Conservation (phyloP, 306 rosid species). For the Gillenia trifoliata region DNA sequence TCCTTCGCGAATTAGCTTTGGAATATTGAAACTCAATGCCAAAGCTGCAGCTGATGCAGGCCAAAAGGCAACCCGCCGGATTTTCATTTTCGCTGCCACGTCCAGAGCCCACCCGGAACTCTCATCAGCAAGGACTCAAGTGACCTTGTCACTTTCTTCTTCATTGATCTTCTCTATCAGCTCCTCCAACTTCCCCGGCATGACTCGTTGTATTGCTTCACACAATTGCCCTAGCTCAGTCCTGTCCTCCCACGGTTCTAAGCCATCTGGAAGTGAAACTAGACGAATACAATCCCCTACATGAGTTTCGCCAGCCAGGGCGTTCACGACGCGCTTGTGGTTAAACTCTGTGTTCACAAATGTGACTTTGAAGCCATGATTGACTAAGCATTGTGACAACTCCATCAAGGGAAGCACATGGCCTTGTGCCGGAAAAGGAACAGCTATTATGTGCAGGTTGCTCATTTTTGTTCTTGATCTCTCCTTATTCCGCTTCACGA, state of each 20-base stretch:
- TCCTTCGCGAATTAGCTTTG: constrained; percentile 28
- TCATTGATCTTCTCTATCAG: constrained; percentile 26
- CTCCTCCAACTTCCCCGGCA: constrained; percentile 44
- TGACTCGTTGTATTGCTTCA: constrained; percentile 7
- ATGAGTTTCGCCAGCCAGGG: constrained; percentile 14
- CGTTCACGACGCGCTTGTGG: constrained; percentile 32
- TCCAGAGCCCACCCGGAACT: constrained; percentile 34
- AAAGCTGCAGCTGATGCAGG: constrained; percentile 39
- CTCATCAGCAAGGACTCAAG: constrained; percentile 24
- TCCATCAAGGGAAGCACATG: constrained; percentile 70
- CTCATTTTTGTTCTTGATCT: constrained; percentile 15
- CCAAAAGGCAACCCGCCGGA: constrained; percentile 38
- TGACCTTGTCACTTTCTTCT: constrained; percentile 11
- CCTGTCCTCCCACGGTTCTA: constrained; percentile 34
- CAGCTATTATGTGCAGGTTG: constrained; percentile 32
- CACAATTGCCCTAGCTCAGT: constrained; percentile 24
- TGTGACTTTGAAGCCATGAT: constrained; percentile 52
- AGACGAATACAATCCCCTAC: constrained; percentile 19
- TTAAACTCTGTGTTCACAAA: constrained; percentile 40
- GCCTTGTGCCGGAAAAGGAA: constrained; percentile 75
- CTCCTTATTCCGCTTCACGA: not conserved
- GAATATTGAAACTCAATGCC: not conserved
- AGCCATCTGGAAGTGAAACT: constrained; percentile 47
- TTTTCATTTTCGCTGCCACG: constrained; percentile 31
- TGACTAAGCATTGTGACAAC: constrained; percentile 35